Evolutionary conservation across 495 filamentous ascomycete genomes (phyloP), one percentile per base, ranked within the genome.

Genomic region (Aspergillus nidulans): DNA sequence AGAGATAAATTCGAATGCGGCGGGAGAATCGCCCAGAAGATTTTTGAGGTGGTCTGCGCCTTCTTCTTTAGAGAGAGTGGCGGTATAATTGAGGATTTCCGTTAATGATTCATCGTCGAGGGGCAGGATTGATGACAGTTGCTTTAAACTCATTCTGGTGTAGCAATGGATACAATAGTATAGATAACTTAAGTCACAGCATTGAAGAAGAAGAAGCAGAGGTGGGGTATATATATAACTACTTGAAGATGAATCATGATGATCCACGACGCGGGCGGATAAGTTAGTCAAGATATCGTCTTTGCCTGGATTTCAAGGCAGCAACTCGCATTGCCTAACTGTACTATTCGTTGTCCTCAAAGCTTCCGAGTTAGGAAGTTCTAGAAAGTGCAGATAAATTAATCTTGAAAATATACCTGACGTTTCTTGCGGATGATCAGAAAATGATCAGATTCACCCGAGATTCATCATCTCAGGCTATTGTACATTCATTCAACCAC

Each of bases 1-100:
- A 20, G 90, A 83, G 61, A 98, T 96, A 67, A 97, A 98, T 55
- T 95, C 91, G 55, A 97, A 70, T 1, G 88, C 85, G 56, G 88
- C 84, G 13, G 90, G 81, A 6, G 90, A 90, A 66, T 95, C 90
- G 42, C 91, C 94, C 2, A 98, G 82, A 26, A 97, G 76, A 67
- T 90, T 88, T 68, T 86, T 89, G 56, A 98, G 86, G 67, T 97
- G 87, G 19, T 90, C 84, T 23, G 84, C 88, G 16, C 88, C 89
- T 54, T 85, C 85, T 34, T 84, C 75, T 62, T 86, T 90, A 25
- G 90, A 83, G 1, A 88, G 74, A 12, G 81, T 84, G 19, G 83
- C 74, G 3, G 90, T 83, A 67, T 96, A 95, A 4, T 89, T 83
- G 48, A 96, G 71, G 38, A 95, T 81, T 64, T 97, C 88, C 55